These are phyloP conservation scores for Mycena sp. DNA, from an alignment of 1,284 basidiomycete species.

Conservation along the genomic window DNA sequence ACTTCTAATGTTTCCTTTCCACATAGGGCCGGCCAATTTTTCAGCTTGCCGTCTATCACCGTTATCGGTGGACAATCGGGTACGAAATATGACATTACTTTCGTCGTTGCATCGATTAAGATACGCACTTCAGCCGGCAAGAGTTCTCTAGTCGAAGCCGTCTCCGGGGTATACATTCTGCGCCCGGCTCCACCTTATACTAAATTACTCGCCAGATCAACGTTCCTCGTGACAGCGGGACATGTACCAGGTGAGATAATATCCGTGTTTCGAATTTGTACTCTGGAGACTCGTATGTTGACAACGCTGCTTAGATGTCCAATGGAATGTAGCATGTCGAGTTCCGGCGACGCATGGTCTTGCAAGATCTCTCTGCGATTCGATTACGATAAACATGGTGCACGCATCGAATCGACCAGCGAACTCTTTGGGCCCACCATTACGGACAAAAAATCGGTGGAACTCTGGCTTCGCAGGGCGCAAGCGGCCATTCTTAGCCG, in stretches of 20 bases:
- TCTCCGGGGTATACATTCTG: constrained; percentile 55
- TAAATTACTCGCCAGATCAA: constrained; percentile 51
- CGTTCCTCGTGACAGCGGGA: constrained; percentile 66
- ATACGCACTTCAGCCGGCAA: constrained; percentile 56
- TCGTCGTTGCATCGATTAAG: background rate
- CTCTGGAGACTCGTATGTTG: background rate
- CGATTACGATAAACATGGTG: constrained; percentile 46
- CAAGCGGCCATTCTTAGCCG: constrained; percentile 68
- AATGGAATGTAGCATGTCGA: constrained; percentile 63
- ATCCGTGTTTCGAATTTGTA: background rate
- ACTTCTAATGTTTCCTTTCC: constrained; percentile 5
- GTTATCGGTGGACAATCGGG: constrained; percentile 73
- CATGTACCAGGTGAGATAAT: constrained; percentile 60
- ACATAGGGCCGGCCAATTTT: constrained; percentile 52
- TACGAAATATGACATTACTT: constrained; percentile 33
- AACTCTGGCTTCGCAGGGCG: constrained; percentile 64
- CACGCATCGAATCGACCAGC: constrained; percentile 26
- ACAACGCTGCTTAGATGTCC: constrained; percentile 54
- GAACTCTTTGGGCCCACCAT: constrained; percentile 51
- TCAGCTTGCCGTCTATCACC: constrained; percentile 61
- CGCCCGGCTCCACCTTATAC: background rate
- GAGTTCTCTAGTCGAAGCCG: constrained; percentile 67
- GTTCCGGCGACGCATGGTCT: constrained; percentile 52
- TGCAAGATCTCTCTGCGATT: constrained; percentile 60
- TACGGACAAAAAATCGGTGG: constrained; percentile 52